Evolutionary conservation across 2,329 filamentous ascomycete genomes (phyloP).

Genomic region (Pyrenophora tritici-repentis): DNA sequence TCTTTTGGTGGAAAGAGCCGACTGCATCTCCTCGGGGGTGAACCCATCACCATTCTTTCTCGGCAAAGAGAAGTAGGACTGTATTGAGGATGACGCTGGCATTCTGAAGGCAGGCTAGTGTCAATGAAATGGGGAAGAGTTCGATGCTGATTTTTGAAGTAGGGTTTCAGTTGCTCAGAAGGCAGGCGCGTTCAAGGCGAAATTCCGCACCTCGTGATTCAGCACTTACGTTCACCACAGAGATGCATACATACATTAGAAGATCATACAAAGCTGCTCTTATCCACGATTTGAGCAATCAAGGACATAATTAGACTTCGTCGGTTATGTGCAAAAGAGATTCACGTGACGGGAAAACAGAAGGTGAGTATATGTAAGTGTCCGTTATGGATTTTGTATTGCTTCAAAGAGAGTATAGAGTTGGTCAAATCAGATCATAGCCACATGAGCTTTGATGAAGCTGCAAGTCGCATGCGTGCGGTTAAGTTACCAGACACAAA

Average conservation of each 20-base stretch:
- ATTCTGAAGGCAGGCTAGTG: constrained; percentile 22
- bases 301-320: too few relatives aligned
- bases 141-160: too few relatives aligned
- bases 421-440: constrained; percentile 21
- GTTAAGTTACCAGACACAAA: background rate
- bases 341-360: background rate
- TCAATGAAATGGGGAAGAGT: too few relatives aligned
- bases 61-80: constrained; percentile 49
- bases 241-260: too few relatives aligned
- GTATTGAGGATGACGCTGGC: constrained; percentile 49
- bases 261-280: too few relatives aligned
- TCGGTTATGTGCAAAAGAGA: too few relatives aligned
- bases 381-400: constrained; percentile 10
- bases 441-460: background rate
- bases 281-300: too few relatives aligned
- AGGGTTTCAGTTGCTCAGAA: too few relatives aligned
- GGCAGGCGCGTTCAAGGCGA: too few relatives aligned
- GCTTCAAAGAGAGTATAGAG: constrained; percentile 34
- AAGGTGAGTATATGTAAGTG: background rate
- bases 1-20: constrained; percentile 42
- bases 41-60: constrained; percentile 57
- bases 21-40: constrained; percentile 54
- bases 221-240: too few relatives aligned
- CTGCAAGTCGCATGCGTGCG: background rate
- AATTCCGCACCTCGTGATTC: background rate